Evolutionary conservation across 1,139 yeast species (phyloP).

Genomic region (Geotrichum histeridarum): DNA sequence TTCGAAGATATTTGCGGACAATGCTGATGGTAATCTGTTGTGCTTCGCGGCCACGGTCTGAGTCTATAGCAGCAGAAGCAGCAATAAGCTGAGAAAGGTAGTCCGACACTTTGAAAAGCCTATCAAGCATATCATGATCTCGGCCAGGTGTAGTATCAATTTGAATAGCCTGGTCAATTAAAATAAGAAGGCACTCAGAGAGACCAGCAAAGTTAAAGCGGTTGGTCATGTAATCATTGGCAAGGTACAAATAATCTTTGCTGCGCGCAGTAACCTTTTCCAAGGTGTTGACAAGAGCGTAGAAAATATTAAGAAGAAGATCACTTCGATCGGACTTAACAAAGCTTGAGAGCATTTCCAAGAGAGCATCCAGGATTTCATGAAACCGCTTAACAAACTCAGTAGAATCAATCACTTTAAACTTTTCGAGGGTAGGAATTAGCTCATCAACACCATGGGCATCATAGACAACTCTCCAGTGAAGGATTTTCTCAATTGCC

Average conservation of each 20-base stretch:
- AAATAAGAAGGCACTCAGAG: constrained; percentile 25
- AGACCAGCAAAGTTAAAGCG: constrained; percentile 31
- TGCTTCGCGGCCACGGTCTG: constrained; percentile 27
- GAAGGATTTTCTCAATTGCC: constrained; percentile 53
- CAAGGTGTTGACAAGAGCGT: constrained; percentile 30
- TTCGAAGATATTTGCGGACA: constrained; percentile 23
- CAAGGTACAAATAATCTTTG: constrained; percentile 28
- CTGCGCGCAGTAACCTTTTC: constrained; percentile 30
- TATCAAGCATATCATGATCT: constrained; percentile 23
- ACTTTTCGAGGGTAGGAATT: constrained; percentile 32
- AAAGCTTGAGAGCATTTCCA: constrained; percentile 33
- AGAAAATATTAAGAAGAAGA: constrained; percentile 28
- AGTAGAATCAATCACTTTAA: constrained; percentile 27
- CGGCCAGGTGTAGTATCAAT: constrained; percentile 24
- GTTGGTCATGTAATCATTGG: constrained; percentile 28
- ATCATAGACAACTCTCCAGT: constrained; percentile 49
- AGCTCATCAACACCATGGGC: constrained; percentile 28
- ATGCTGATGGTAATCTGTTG: constrained; percentile 22
- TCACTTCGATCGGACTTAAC: constrained; percentile 27
- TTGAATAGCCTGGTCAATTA: constrained; percentile 24
- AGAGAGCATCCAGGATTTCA: constrained; percentile 42
- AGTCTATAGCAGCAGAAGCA: constrained; percentile 31
- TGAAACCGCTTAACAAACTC: constrained; percentile 31
- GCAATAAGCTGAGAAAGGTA: constrained; percentile 30
- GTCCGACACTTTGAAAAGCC: constrained; percentile 29